A percentile compares a stretch with the other conserved stretches of the same genome.
Conservation (phyloP, 176 grass and related monocot genomes). For the Ampelocalamus luodianensis region DNA sequence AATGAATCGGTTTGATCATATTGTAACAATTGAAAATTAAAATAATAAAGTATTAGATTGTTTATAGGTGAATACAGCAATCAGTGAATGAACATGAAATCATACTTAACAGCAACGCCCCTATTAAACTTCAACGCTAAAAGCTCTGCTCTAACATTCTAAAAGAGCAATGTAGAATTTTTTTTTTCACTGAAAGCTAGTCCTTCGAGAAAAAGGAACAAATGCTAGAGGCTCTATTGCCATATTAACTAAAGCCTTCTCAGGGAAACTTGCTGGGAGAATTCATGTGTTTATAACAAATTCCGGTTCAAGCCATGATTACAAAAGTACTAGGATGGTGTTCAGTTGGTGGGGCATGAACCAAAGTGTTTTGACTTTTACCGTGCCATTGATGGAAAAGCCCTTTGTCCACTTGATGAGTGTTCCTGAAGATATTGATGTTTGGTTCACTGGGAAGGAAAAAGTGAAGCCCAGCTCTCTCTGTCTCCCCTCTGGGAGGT, state of each 20-base stretch:
- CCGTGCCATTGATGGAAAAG: conserved; percentile 64
- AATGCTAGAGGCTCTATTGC: background rate
- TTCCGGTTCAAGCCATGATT: background rate
- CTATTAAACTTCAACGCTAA: conserved; percentile 16
- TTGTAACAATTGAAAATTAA: background rate
- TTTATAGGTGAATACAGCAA: background rate
- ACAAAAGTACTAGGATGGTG: background rate
- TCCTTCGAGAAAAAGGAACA: background rate
- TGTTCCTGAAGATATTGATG: conserved; percentile 69
- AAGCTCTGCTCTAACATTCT: background rate
- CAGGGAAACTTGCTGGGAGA: background rate
- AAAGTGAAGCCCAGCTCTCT: conserved; percentile 88
- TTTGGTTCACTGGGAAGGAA: conserved; percentile 78
- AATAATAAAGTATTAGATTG: background rate
- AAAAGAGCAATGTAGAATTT: background rate
- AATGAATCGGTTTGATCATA: background rate
- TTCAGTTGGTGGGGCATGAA: background rate
- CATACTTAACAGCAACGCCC: background rate
- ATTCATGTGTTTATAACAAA: conserved; percentile 8
- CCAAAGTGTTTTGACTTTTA: conserved; percentile 40
- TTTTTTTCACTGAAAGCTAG: background rate
- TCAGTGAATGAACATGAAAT: background rate
- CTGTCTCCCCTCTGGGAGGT: conserved; percentile 59
- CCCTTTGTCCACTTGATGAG: conserved; percentile 92
- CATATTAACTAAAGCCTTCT: background rate